Evolutionary conservation across 208 protist genomes (phyloP).

Genomic region (Acanthamoeba castellanii): DNA sequence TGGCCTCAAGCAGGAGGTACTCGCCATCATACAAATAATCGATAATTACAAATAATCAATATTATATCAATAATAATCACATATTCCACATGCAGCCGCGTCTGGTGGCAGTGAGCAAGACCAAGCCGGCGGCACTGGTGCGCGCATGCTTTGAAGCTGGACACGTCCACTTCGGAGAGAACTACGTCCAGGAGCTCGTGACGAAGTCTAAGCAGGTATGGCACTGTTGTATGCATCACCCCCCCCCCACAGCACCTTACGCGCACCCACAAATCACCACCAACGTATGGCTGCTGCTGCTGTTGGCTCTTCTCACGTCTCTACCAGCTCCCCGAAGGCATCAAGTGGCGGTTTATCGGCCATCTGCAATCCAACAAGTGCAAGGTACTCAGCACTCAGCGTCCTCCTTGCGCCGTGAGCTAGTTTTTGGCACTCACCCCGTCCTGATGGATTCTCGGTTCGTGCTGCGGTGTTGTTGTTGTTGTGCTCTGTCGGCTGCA

Average conservation of each 20-base stretch:
- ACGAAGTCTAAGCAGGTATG: constrained; percentile 91
- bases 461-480: too few relatives aligned
- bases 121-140: constrained; percentile 86
- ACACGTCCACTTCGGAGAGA: constrained; percentile 95
- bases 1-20: background rate
- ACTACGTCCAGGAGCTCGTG: constrained; percentile 97
- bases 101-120: constrained; percentile 90
- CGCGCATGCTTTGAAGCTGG: constrained; percentile 83
- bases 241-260: too few relatives aligned
- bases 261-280: too few relatives aligned
- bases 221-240: background rate
- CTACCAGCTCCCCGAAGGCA: constrained; percentile 91
- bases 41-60: background rate
- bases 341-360: constrained; percentile 98
- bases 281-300: too few relatives aligned
- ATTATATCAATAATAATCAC: background rate
- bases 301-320: background rate
- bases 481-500: background rate
- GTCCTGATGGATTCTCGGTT: too few relatives aligned
- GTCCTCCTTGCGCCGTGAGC: too few relatives aligned
- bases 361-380: constrained; percentile 98
- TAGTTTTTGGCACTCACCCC: too few relatives aligned
- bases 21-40: background rate
- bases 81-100: background rate
- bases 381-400: constrained; percentile 87